A percentile compares a stretch with the other conserved stretches of the same genome.
phyloP scores from a whole-genome alignment of 2,329 filamentous ascomycete species.

The Claviceps africana region DNA sequence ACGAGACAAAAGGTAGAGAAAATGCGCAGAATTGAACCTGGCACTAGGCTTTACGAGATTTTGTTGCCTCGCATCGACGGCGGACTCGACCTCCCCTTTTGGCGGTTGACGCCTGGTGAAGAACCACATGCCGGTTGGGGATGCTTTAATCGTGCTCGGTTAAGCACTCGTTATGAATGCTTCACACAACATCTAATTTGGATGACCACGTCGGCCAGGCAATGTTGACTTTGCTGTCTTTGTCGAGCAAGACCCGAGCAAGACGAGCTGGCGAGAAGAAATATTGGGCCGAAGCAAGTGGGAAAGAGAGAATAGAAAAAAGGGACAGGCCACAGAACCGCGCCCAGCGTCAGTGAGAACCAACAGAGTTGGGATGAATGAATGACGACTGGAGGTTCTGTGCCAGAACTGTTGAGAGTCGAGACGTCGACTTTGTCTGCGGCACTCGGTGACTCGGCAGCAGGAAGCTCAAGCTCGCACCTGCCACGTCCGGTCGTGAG shows the following conservation, averaged over 20 bases:
- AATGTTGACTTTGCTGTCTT: not conserved
- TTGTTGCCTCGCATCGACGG: not conserved
- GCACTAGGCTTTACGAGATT: not conserved
- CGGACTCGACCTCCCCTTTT: not conserved
- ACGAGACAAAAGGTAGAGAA: not conserved
- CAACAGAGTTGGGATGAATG: not conserved
- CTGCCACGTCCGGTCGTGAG: too few species aligned
- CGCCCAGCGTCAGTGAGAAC: not conserved
- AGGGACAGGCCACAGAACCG: too few species aligned
- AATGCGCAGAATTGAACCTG: not conserved
- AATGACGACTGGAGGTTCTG: too few species aligned
- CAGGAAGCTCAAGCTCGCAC: too few species aligned
- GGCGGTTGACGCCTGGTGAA: not conserved
- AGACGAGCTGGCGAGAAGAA: not conserved
- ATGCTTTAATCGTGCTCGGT: not conserved
- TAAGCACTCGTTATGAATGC: not conserved
- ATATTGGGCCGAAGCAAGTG: not conserved
- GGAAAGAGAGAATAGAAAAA: too few species aligned
- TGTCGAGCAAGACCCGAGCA: not conserved
- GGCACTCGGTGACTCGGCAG: too few species aligned
- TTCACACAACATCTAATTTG: not conserved
- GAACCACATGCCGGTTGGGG: not conserved
- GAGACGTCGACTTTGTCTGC: too few species aligned
- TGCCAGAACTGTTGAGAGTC: too few species aligned
- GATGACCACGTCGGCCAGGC: not conserved